Base-by-base conservation (phyloP, 345 rosid genomes). In the Lagerstroemia speciosa region DNA sequence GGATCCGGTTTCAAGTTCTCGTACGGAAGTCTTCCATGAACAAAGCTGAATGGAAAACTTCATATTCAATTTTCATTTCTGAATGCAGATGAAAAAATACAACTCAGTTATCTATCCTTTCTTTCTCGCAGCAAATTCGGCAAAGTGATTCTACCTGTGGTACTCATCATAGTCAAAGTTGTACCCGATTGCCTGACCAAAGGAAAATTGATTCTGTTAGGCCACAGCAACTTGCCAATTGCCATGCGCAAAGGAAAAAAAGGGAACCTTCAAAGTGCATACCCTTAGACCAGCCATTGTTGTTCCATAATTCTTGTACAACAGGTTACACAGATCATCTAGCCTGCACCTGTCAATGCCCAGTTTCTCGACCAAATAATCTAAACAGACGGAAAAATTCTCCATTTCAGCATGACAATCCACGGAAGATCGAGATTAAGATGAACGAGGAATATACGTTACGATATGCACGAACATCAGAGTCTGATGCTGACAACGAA, bases 261-360 rank as follows among this genome's bases (percentile, higher is more conserved):
- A 41, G 15, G 11, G 19, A 10, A 11, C 48, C 1, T 43, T 16
- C 19, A 43, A 43, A 37, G 26, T 14, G 27, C 67, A 45, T 83
- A 90, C 98, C 93, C 83, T 82, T 31, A 93, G 89, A 71, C 98
- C 98, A 75, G 97, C 97, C 97, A 90, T 84, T 65, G 97, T 80
- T 68, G 97, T 93, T 57, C 97, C 97, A 75, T 87, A 87, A 65
- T 80, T 89, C 55, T 71, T 88, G 79, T 89, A 93, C 50, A 90
- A 84, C 30, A 86, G 78, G 30, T 77, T 74, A 65, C 93, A 84
- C 50, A 86, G 62, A 38, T 82, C 89, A 45, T 77, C 69, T 50
- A 81, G 83, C 72, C 78, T 81, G 52, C 78, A 79, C 83, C 69
- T 78, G 61, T 87, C 93, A 64, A 90, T 82, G 34, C 96, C 92